A percentile compares a stretch with the other conserved stretches of the same genome.
Evolutionary conservation across 257 asterid genomes (phyloP).

Genomic region (Rhazya stricta): DNA sequence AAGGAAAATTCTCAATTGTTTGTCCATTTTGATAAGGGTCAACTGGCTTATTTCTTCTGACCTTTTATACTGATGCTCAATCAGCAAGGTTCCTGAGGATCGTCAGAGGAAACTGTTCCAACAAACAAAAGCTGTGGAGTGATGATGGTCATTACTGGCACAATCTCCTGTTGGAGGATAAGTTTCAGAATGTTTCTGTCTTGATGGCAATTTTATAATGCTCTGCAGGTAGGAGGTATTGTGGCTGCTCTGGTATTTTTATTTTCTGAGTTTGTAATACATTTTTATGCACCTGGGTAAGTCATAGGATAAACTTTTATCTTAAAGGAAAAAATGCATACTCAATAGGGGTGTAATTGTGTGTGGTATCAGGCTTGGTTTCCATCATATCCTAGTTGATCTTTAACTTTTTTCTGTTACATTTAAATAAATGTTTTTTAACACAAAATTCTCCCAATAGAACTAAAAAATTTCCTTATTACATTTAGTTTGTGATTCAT

Average conservation of each 20-base stretch:
- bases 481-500: too few relatives aligned
- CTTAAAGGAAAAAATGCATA: background rate
- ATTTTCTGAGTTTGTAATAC: constrained; percentile 36
- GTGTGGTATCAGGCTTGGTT: too few relatives aligned
- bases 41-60: background rate
- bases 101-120: constrained; percentile 37
- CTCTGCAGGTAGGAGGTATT: constrained; percentile 38
- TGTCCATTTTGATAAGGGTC: background rate
- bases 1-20: background rate
- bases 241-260: constrained; percentile 34
- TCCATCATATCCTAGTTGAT: too few relatives aligned
- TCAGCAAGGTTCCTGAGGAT: constrained; percentile 44
- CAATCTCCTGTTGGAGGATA: too few relatives aligned
- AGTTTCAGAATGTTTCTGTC: background rate
- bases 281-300: constrained; percentile 48
- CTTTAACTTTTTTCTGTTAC: too few relatives aligned
- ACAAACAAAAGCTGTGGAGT: constrained; percentile 33
- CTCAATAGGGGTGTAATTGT: too few relatives aligned
- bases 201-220: constrained; percentile 11
- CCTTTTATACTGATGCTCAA: constrained; percentile 12
- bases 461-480: too few relatives aligned
- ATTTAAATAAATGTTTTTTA: too few relatives aligned
- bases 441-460: too few relatives aligned
- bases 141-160: background rate
- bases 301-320: background rate